Percentiles rank a stretch among this genome's conserved stretches.
These are phyloP conservation scores for Scheffersomyces illinoinensis DNA, from an alignment of 1,139 yeast species.

Conservation along the genomic window DNA sequence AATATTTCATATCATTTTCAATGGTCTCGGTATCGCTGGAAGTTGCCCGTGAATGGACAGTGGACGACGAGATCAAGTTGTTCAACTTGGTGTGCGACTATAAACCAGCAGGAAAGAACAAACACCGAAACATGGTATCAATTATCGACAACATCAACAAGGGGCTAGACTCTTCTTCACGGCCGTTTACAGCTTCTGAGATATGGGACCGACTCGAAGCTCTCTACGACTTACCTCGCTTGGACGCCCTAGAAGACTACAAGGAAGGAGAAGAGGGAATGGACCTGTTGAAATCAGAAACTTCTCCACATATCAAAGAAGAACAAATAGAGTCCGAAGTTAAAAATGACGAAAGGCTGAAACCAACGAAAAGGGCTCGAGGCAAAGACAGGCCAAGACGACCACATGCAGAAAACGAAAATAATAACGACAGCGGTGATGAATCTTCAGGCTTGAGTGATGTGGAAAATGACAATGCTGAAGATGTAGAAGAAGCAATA, in stretches of 20 bases:
- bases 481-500: slow-evolving; percentile 1
- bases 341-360: not conserved
- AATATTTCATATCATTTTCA: not conserved
- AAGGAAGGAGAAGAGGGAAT: slow-evolving; percentile 5
- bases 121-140: slow-evolving; percentile 57
- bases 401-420: not conserved
- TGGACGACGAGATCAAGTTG: slow-evolving; percentile 66
- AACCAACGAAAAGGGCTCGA: not conserved
- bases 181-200: slow-evolving; percentile 45
- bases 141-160: slow-evolving; percentile 56
- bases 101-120: slow-evolving; percentile 65
- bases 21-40: not conserved
- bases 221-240: slow-evolving; percentile 55
- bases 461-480: slow-evolving; percentile 3
- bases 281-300: not conserved
- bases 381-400: not conserved
- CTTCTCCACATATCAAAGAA: not conserved
- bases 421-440: not conserved
- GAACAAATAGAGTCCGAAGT: not conserved
- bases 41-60: slow-evolving; percentile 45
- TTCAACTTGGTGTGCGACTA: slow-evolving; percentile 66
- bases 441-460: slow-evolving; percentile 11
- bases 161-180: slow-evolving; percentile 16
- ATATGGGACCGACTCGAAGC: slow-evolving; percentile 58
- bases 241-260: slow-evolving; percentile 52